These are phyloP conservation scores for Fagopyrum esculentum DNA, from an alignment of 148 eudicot species.

Conservation along the genomic window DNA sequence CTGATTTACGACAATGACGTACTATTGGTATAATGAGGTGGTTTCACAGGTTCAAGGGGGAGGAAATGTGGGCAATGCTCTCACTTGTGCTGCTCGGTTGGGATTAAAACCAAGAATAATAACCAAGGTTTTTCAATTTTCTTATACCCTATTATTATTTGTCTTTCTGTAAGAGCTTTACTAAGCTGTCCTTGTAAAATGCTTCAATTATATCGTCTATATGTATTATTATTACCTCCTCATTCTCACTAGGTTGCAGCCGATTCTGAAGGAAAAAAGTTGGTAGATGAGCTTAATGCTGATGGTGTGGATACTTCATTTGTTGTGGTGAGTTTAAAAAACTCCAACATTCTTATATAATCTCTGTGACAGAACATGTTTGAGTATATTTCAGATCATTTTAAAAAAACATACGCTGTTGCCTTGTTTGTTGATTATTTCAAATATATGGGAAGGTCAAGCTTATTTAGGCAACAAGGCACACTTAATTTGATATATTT, in stretches of 20 bases:
- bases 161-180: neutral
- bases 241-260: slow-evolving; percentile 53
- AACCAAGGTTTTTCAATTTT: slow-evolving; percentile 25
- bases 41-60: slow-evolving; percentile 44
- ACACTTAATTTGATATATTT: neutral
- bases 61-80: slow-evolving; percentile 49
- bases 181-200: neutral
- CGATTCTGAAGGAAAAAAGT: slow-evolving; percentile 76
- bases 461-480: neutral
- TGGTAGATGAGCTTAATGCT: slow-evolving; percentile 66
- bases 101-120: slow-evolving; percentile 39
- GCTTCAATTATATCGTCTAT: neutral
- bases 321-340: slow-evolving; percentile 43
- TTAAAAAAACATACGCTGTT: neutral
- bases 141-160: neutral
- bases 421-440: neutral
- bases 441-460: neutral
- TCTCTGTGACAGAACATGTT: neutral
- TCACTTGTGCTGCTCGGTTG: slow-evolving; percentile 46
- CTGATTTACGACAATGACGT: neutral
- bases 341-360: neutral
- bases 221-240: neutral
- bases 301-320: slow-evolving; percentile 84
- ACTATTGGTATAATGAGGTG: neutral
- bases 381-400: neutral